phyloP scores from a whole-genome alignment of 805 yeast species.

The Suhomyces tanzawaensis region DNA sequence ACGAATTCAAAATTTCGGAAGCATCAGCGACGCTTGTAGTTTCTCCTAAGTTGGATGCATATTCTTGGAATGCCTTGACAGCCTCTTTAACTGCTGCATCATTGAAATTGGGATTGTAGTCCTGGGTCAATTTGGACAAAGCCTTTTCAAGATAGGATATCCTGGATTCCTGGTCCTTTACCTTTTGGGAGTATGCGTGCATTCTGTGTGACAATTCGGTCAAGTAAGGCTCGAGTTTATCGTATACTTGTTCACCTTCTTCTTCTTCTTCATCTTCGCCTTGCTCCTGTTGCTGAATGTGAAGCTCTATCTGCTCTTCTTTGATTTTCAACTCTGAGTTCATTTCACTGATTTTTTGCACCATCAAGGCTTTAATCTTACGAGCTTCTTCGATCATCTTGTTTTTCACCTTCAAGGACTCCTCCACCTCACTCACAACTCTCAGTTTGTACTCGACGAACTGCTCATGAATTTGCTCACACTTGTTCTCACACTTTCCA shows the following conservation, averaged over 20 bases:
- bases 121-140: constrained; percentile 46
- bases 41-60: constrained; percentile 38
- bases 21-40: neutral
- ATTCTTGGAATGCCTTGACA: constrained; percentile 52
- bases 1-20: neutral
- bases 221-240: constrained; percentile 16
- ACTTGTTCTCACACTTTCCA: constrained; percentile 52
- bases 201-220: constrained; percentile 7
- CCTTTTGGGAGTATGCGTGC: constrained; percentile 1
- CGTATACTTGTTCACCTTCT: constrained; percentile 13
- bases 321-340: constrained; percentile 6
- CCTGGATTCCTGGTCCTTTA: constrained; percentile 14
- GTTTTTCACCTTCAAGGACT: constrained; percentile 28
- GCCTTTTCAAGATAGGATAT: constrained; percentile 43
- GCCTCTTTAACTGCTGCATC: constrained; percentile 83
- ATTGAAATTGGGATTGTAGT: constrained; percentile 81
- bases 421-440: constrained; percentile 14
- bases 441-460: constrained; percentile 18
- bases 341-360: constrained; percentile 7
- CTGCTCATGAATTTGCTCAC: constrained; percentile 48
- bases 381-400: constrained; percentile 23
- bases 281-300: neutral
- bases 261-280: constrained; percentile 2
- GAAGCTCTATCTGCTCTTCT: neutral
- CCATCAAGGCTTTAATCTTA: constrained; percentile 14